These are phyloP conservation scores for Debaryomyces robertsiae DNA, from an alignment of 1,139 yeast genomes.

Conservation along the genomic window DNA sequence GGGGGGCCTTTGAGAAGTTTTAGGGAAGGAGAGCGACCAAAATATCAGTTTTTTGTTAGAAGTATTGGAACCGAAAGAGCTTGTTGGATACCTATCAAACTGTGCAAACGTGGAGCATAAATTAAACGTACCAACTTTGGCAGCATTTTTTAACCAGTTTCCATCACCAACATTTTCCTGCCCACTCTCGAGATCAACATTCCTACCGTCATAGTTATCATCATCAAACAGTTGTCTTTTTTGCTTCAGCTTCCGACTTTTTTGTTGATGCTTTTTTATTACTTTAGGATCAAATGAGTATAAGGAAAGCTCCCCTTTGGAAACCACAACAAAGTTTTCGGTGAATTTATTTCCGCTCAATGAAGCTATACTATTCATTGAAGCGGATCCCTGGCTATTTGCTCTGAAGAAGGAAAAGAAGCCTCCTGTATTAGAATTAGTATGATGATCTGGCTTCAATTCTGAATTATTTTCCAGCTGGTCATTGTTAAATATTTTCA, in stretches of 20 bases:
- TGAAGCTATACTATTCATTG: slow-evolving; percentile 8
- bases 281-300: slow-evolving; percentile 55
- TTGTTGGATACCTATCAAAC: slow-evolving; percentile 30
- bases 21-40: slow-evolving; percentile 48
- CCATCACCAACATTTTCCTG: slow-evolving; percentile 58
- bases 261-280: slow-evolving; percentile 44
- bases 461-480: slow-evolving; percentile 34
- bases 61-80: slow-evolving; percentile 11
- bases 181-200: slow-evolving; percentile 13
- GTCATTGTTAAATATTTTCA: slow-evolving; percentile 48
- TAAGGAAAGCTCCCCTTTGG: slow-evolving; percentile 58
- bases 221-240: slow-evolving; percentile 21
- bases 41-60: slow-evolving; percentile 13
- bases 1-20: slow-evolving; percentile 32
- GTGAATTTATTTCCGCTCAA: slow-evolving; percentile 34
- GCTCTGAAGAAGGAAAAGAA: slow-evolving; percentile 26
- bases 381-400: slow-evolving; percentile 1
- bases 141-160: slow-evolving; percentile 63
- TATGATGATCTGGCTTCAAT: slow-evolving; percentile 13
- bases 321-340: slow-evolving; percentile 56
- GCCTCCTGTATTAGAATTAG: slow-evolving; percentile 22
- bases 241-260: slow-evolving; percentile 30
- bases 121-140: slow-evolving; percentile 49
- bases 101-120: slow-evolving; percentile 53
- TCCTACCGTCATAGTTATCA: slow-evolving; percentile 20